Evolutionary conservation across 2,329 filamentous ascomycete genomes (phyloP).

Genomic region (Paecilomyces niveus): DNA sequence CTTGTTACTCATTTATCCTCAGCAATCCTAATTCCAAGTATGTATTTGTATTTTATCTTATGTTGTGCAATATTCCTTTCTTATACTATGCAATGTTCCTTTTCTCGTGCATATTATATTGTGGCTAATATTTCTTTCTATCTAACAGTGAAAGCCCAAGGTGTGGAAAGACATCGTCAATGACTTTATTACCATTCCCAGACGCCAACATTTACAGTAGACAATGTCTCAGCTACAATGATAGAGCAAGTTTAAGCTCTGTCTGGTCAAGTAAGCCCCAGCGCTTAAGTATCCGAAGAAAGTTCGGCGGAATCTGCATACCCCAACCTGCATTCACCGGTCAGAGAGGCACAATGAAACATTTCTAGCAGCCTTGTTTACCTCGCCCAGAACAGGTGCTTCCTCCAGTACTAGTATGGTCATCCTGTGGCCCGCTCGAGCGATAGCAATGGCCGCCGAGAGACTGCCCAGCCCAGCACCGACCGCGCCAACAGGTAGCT

Average conservation of each 20-base stretch:
- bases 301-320: constrained; percentile 25
- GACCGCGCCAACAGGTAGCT: constrained; percentile 21
- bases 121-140: no score
- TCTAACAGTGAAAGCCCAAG: no score
- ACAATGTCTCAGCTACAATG: no score
- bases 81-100: no score
- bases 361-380: constrained; percentile 5
- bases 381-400: constrained; percentile 30
- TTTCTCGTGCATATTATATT: no score
- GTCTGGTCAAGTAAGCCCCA: constrained; percentile 18
- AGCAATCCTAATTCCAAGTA: no score
- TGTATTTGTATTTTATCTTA: no score
- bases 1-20: no score
- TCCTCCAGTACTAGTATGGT: constrained; percentile 35
- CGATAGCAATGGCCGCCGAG: constrained; percentile 33
- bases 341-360: background rate
- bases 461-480: constrained; percentile 41
- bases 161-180: no score
- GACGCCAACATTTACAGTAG: no score
- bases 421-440: constrained; percentile 31
- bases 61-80: no score
- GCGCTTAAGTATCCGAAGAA: constrained; percentile 14
- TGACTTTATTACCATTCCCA: no score
- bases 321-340: constrained; percentile 16
- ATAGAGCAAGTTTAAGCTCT: background rate